A percentile compares a stretch with the other conserved stretches of the same genome.
phyloP scores from a whole-genome alignment of 306 rosid genomes.

The Vigna angularis region DNA sequence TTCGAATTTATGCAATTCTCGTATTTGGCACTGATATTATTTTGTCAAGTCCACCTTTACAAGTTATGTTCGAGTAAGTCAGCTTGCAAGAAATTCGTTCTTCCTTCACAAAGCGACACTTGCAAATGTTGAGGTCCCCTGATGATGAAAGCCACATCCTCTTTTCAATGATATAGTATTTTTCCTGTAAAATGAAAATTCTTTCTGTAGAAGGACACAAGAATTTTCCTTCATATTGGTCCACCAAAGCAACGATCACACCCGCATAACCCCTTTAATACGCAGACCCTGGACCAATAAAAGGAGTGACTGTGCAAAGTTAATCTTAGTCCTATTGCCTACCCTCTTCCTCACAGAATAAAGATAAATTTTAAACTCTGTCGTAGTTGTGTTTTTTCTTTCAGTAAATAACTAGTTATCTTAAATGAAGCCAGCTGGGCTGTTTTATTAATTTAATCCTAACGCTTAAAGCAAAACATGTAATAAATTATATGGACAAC shows the following conservation, averaged over 20 bases:
- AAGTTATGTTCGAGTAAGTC: slow-evolving; percentile 22
- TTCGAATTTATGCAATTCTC: neutral
- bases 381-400: neutral
- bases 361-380: slow-evolving; percentile 18
- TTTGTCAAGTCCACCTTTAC: neutral
- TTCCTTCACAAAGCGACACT: neutral
- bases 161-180: neutral
- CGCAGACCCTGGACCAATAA: neutral
- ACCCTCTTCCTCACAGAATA: neutral
- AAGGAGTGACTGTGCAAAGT: neutral
- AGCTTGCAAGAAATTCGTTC: slow-evolving; percentile 4
- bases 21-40: neutral
- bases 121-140: slow-evolving; percentile 9
- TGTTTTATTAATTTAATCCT: slow-evolving; percentile 5
- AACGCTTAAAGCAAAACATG: neutral
- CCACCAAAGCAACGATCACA: slow-evolving; percentile 2
- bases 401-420: neutral
- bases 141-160: neutral
- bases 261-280: neutral
- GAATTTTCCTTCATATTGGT: neutral
- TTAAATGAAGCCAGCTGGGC: neutral
- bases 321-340: neutral
- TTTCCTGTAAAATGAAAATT: neutral
- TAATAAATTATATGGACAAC: neutral
- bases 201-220: neutral